Evolutionary conservation across 768 basidiomycete genomes (phyloP).

Genomic region (Dendrothele bispora): DNA sequence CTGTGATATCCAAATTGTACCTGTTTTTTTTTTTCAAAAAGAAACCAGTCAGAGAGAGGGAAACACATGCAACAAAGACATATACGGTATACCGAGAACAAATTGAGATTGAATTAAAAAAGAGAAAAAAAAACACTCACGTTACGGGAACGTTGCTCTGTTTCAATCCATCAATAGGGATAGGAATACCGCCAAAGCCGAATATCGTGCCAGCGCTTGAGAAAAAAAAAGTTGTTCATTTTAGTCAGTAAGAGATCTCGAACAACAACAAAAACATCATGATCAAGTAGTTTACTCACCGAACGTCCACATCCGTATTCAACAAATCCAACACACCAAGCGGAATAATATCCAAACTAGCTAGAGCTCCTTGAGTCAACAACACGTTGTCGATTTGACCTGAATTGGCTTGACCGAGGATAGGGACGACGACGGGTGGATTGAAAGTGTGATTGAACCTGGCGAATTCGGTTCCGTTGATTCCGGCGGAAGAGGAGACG

Average conservation of each 20-base stretch:
- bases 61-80: too few relatives aligned
- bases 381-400: constrained; percentile 56
- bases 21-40: too few relatives aligned
- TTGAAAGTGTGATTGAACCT: constrained; percentile 59
- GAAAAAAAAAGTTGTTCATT: background rate
- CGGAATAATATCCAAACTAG: constrained; percentile 55
- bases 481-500: constrained; percentile 41
- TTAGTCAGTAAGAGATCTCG: too few relatives aligned
- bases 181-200: constrained; percentile 33
- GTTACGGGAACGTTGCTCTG: constrained; percentile 35
- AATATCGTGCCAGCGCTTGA: constrained; percentile 29
- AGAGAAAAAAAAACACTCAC: too few relatives aligned
- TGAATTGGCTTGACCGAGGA: constrained; percentile 53
- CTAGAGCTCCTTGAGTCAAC: constrained; percentile 50
- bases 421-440: constrained; percentile 49
- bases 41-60: too few relatives aligned
- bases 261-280: background rate
- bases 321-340: constrained; percentile 52
- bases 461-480: constrained; percentile 57
- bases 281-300: constrained; percentile 23
- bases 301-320: constrained; percentile 34
- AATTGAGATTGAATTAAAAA: too few relatives aligned
- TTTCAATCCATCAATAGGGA: constrained; percentile 33
- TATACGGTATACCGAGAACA: too few relatives aligned
- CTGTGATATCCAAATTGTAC: too few relatives aligned